Base-by-base conservation (phyloP, 108 stramenopile genomes). In the Cyclotella kingstonii region DNA sequence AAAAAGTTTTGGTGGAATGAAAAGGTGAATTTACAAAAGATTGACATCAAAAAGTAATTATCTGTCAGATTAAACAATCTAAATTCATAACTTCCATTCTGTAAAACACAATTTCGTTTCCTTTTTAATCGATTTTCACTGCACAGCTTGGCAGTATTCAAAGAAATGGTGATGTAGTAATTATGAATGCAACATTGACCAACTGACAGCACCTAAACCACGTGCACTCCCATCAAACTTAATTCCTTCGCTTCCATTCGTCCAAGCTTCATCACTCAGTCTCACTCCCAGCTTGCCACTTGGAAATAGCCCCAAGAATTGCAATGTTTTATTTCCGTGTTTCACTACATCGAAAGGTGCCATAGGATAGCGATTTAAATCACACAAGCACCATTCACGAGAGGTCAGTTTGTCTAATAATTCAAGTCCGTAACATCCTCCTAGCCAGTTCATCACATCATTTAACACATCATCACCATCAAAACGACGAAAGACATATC, bases 391-490 rank as follows among this genome's bases (percentile, higher is more conserved):
- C 89, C 89, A 93, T 60, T 85, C 84, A 36, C 84, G 59, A n/a
- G 62, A 54, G 7, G 73, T 48, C 4, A 93, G 29, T 55, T 84
- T 88, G 4, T 77, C 71, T 5, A 70, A 66, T 14, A 90, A 63
- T 41, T 67, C 70, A 9, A 63, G 53, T 14, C 85, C 87, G 63
- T 89, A 81, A 12, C 73, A 74, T 31, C 83, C 81, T 4, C 83
- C 89, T 1, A 93, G 50, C 92, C 92, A 93, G 59, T 93, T 60
- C 17, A 93, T 12, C 7, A 90, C 76, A 66, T 93, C 89, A 25
- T 73, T 61, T 7, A 93, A 54, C 6, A 71, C 81, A 62, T 93
- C 92, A 61, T 93, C 92, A 8, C 82, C 87, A 47, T 93, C 92
- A 66, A 93, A 93, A 18, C 81, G 69, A 7, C 90, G 79, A 9